Percentiles rank a stretch among this genome's conserved stretches.
phyloP scores from a whole-genome alignment of 192 early-diverging fungal species.

The Piromyces finnis region DNA sequence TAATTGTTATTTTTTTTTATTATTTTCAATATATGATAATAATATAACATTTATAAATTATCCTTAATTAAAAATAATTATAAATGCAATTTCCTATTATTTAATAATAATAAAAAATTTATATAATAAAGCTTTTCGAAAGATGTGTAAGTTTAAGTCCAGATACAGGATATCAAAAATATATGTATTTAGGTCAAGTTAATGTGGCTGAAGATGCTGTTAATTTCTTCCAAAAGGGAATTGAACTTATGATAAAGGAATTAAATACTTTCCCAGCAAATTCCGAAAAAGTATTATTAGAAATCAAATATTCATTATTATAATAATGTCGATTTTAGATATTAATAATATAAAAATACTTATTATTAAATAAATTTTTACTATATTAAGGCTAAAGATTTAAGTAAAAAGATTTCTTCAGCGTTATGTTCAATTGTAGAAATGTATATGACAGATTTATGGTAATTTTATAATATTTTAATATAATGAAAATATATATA shows the following conservation, averaged over 20 bases:
- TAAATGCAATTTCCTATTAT: background rate
- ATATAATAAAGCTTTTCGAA: conserved; percentile 21
- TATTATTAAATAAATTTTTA: too few relatives aligned
- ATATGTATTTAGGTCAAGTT: conserved; percentile 73
- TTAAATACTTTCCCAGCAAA: conserved; percentile 9
- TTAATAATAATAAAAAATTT: conserved; percentile 44
- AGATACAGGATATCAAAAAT: conserved; percentile 50
- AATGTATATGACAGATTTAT: conserved; percentile 95
- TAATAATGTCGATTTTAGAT: background rate
- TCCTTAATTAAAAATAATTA: too few relatives aligned
- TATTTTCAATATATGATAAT: too few relatives aligned
- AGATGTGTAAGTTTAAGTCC: conserved; percentile 36
- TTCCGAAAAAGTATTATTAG: background rate
- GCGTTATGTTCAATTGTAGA: conserved; percentile 90
- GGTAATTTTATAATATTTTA: conserved; percentile 25
- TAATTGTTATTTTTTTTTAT: too few relatives aligned
- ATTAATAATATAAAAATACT: too few relatives aligned
- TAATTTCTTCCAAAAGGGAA: conserved; percentile 15
- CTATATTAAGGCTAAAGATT: conserved; percentile 7
- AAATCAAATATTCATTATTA: background rate
- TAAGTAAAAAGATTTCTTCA: conserved; percentile 51
- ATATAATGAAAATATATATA: background rate
- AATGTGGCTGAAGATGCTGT: conserved; percentile 15
- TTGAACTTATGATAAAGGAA: conserved; percentile 15
- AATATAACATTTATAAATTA: too few relatives aligned